Conservation (phyloP, 2,329 filamentous ascomycete genomes). For the Magnaporthiopsis incrustans region DNA sequence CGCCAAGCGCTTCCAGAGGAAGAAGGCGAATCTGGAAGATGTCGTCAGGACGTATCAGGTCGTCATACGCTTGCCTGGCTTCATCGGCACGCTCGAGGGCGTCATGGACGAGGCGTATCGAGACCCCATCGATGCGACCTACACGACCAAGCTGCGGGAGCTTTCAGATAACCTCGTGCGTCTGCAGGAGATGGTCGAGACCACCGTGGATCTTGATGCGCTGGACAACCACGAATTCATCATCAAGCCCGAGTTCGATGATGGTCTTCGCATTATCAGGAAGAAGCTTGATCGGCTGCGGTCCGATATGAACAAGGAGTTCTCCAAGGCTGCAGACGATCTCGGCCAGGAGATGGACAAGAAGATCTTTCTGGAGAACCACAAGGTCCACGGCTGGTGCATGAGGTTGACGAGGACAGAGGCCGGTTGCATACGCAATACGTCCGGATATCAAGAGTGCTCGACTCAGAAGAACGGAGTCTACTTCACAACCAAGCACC, state of each 20-base stretch:
- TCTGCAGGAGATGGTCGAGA: constrained; percentile 96
- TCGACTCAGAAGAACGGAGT: constrained; percentile 99
- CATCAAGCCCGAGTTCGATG: constrained; percentile 97
- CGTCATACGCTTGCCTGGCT: constrained; percentile 81
- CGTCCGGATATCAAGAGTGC: constrained; percentile 82
- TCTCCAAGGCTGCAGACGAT: constrained; percentile 66
- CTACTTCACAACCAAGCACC: constrained; percentile 83
- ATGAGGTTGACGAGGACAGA: constrained; percentile 89
- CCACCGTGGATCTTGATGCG: constrained; percentile 90
- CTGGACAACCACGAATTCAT: constrained; percentile 97
- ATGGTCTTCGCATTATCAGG: constrained; percentile 76
- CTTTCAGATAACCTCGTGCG: constrained; percentile 73
- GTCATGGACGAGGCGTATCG: constrained; percentile 95
- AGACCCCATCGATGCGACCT: constrained; percentile 75
- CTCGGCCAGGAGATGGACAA: constrained; percentile 91
- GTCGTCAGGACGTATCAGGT: constrained; percentile 95
- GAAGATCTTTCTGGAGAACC: constrained; percentile 95
- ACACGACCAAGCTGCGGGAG: constrained; percentile 74
- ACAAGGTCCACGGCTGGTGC: constrained; percentile 93
- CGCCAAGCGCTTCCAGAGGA: constrained; percentile 89
- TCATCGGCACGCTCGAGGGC: constrained; percentile 79
- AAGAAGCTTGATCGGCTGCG: constrained; percentile 83
- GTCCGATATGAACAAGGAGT: constrained; percentile 76
- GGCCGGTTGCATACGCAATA: constrained; percentile 87
- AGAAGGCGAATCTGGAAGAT: constrained; percentile 85